Percentiles rank a stretch among this genome's conserved stretches.
Evolutionary conservation across 1,284 basidiomycete species (phyloP).

Genomic region (Microstroma glucosiphilum): DNA sequence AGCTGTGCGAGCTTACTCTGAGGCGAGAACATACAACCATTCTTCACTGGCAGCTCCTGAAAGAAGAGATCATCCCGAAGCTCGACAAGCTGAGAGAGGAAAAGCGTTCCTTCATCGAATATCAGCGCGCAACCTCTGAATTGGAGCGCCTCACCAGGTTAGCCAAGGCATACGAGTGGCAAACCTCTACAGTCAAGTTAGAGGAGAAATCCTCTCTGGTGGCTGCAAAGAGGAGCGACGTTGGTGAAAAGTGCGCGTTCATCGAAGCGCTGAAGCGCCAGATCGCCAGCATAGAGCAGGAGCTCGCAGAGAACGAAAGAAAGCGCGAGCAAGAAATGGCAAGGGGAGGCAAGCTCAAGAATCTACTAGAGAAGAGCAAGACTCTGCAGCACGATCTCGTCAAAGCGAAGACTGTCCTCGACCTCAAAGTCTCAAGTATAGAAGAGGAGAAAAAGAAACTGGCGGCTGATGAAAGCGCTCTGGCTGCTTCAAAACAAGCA

Average conservation of each 20-base stretch:
- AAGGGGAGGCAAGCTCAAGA: slow-evolving; percentile 73
- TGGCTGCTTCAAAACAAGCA: slow-evolving; percentile 50
- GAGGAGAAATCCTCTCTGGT: slow-evolving; percentile 52
- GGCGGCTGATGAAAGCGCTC: slow-evolving; percentile 57
- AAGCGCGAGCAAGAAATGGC: slow-evolving; percentile 59
- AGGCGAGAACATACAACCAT: background rate
- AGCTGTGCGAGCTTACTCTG: background rate
- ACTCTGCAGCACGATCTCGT: slow-evolving; percentile 77
- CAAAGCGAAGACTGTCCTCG: slow-evolving; percentile 78
- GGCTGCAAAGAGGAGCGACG: slow-evolving; percentile 40
- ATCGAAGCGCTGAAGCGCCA: slow-evolving; percentile 44
- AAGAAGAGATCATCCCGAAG: slow-evolving; percentile 91
- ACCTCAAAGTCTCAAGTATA: slow-evolving; percentile 71
- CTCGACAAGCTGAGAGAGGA: slow-evolving; percentile 83
- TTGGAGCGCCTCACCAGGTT: slow-evolving; percentile 81
- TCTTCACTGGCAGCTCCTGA: slow-evolving; percentile 51
- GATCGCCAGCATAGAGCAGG: slow-evolving; percentile 54
- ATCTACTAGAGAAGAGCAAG: slow-evolving; percentile 70
- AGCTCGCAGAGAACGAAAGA: slow-evolving; percentile 54
- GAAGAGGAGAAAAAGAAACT: slow-evolving; percentile 71
- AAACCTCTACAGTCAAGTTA: slow-evolving; percentile 46
- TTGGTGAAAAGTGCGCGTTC: slow-evolving; percentile 50
- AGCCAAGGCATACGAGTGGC: slow-evolving; percentile 86
- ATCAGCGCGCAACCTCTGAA: slow-evolving; percentile 81
- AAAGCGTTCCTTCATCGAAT: slow-evolving; percentile 82